A percentile compares a stretch with the other conserved stretches of the same genome.
Evolutionary conservation across 164 flowering plant species (phyloP).

Genomic region (Chimonanthus praecox): DNA sequence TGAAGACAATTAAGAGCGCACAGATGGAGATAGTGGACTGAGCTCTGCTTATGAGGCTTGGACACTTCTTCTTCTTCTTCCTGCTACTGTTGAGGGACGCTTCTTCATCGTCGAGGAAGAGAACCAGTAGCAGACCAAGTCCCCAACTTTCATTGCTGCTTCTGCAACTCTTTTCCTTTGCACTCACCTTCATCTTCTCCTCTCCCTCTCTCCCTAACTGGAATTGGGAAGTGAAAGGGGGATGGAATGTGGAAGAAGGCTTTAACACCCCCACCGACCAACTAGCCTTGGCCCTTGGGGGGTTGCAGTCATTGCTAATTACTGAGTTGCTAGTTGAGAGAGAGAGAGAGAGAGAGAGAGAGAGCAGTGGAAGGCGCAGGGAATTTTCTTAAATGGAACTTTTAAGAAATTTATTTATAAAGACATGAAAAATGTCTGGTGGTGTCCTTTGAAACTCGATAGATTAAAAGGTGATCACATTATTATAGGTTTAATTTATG

Average conservation of each 20-base stretch:
- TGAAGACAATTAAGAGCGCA: slow-evolving; percentile 47
- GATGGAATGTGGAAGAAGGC: not conserved
- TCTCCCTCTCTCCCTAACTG: slow-evolving; percentile 4
- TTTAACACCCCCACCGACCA: not conserved
- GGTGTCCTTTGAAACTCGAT: too few relatives aligned
- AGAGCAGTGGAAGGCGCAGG: not conserved
- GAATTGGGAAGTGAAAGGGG: not conserved
- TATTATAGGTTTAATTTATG: too few relatives aligned
- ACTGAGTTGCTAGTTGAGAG: not conserved
- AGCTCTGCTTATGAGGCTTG: slow-evolving; percentile 41
- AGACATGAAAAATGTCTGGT: too few relatives aligned
- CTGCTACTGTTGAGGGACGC: slow-evolving; percentile 14
- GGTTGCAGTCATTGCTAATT: not conserved
- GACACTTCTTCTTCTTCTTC: slow-evolving; percentile 18
- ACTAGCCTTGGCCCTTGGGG: not conserved
- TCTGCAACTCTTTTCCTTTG: not conserved
- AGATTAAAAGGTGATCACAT: too few relatives aligned
- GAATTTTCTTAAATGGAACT: not conserved
- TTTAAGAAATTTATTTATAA: too few relatives aligned
- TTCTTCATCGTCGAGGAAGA: slow-evolving; percentile 38
- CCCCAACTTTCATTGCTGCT: slow-evolving; percentile 18
- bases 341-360: not conserved
- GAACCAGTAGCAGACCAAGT: slow-evolving; percentile 60
- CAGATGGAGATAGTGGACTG: slow-evolving; percentile 77
- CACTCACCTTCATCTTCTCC: slow-evolving; percentile 6